A percentile compares a stretch with the other conserved stretches of the same genome.
phyloP scores from a whole-genome alignment of 1,139 yeast genomes.

The Debaryomycetaceae sp. region DNA sequence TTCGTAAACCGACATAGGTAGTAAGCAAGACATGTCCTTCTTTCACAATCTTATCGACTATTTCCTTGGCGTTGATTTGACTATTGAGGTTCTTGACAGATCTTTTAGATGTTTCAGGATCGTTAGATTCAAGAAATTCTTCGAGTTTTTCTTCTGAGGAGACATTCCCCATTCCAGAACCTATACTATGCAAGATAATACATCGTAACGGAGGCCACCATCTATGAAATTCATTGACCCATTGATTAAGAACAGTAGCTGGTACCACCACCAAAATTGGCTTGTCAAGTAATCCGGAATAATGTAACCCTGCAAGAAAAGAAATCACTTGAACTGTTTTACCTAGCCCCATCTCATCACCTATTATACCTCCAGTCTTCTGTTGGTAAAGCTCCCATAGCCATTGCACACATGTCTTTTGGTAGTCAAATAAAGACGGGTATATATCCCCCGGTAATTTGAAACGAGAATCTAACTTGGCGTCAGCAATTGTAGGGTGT shows the following conservation, averaged over 20 bases:
- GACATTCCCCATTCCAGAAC: constrained; percentile 68
- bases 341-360: constrained; percentile 98
- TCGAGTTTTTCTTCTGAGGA: constrained; percentile 50
- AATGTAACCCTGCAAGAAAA: constrained; percentile 85
- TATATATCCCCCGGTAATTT: constrained; percentile 88
- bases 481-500: constrained; percentile 77
- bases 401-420: constrained; percentile 86
- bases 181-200: constrained; percentile 85
- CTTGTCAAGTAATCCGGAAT: constrained; percentile 67
- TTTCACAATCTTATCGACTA: constrained; percentile 48
- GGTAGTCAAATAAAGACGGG: constrained; percentile 85
- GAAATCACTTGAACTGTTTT: constrained; percentile 91
- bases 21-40: constrained; percentile 85
- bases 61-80: constrained; percentile 41
- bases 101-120: constrained; percentile 34
- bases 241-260: constrained; percentile 91
- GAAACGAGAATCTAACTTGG: constrained; percentile 64
- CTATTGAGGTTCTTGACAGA: constrained; percentile 24
- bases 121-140: constrained; percentile 43
- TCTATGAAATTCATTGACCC: constrained; percentile 92
- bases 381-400: constrained; percentile 80
- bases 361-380: constrained; percentile 89
- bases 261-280: constrained; percentile 92
- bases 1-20: constrained; percentile 84
- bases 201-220: constrained; percentile 98